Percentiles rank a stretch among this genome's conserved stretches.
Conservation (phyloP, 305 asterid species). For the Caryopteris hybrid region DNA sequence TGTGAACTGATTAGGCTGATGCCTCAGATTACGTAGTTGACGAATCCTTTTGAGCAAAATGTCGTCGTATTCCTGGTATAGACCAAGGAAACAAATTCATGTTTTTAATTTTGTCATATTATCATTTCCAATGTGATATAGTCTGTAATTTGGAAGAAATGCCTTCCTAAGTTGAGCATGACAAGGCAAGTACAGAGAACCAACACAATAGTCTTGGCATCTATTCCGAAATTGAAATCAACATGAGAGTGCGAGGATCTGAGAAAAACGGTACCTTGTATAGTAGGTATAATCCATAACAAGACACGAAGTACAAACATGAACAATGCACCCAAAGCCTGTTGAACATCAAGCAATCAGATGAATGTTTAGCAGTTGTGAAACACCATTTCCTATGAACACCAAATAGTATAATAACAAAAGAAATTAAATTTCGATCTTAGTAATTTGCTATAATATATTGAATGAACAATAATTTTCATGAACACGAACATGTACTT, state of each 20-base stretch:
- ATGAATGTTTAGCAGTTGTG: not conserved
- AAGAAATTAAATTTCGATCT: not conserved
- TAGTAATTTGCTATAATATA: not conserved
- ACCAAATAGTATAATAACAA: not conserved
- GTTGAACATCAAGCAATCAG: conserved; percentile 25
- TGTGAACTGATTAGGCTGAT: conserved; percentile 84
- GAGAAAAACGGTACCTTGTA: conserved; percentile 56
- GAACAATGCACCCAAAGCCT: conserved; percentile 97
- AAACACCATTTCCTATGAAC: not conserved
- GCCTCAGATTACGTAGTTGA: conserved; percentile 60
- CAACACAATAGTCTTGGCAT: not conserved
- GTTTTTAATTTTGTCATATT: conserved; percentile 1
- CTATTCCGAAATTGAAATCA: not conserved
- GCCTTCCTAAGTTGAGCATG: not conserved
- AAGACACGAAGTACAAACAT: conserved; percentile 71
- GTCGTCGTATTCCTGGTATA: conserved; percentile 64
- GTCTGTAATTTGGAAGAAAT: not conserved
- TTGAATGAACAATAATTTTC: not conserved
- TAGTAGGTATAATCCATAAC: conserved; percentile 76
- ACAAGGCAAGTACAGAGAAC: not conserved
- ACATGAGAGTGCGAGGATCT: conserved; percentile 2
- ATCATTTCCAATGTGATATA: too few species aligned
- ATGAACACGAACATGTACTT: not conserved
- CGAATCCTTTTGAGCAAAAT: conserved; percentile 63
- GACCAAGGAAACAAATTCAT: conserved; percentile 10